These are phyloP conservation scores for Jacaranda copaia DNA, from an alignment of 257 asterid species.

Conservation along the genomic window DNA sequence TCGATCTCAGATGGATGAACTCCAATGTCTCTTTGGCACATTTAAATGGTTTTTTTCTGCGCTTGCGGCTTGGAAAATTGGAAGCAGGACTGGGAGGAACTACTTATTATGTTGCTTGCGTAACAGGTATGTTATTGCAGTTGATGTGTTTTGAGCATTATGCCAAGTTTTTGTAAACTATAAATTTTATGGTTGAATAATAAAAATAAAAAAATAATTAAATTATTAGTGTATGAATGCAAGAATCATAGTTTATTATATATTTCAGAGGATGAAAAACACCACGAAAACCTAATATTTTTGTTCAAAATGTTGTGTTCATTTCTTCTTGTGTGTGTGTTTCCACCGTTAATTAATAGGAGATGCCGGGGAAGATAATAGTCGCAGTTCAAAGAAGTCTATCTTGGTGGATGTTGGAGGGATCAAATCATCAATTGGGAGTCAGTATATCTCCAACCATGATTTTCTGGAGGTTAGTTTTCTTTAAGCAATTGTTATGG, in stretches of 20 bases:
- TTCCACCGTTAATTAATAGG: slow-evolving; percentile 37
- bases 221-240: no score
- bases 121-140: slow-evolving; percentile 49
- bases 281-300: no score
- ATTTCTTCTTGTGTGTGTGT: not conserved
- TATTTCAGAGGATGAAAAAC: no score
- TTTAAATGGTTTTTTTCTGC: slow-evolving; percentile 70
- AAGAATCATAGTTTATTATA: no score
- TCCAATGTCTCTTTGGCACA: slow-evolving; percentile 45
- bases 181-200: not conserved
- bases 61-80: slow-evolving; percentile 63
- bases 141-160: not conserved
- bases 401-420: slow-evolving; percentile 68
- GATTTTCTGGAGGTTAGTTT: slow-evolving; percentile 69
- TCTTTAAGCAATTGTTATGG: not conserved
- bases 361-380: slow-evolving; percentile 38
- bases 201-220: no score
- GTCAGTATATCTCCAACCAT: slow-evolving; percentile 71
- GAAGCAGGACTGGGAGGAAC: slow-evolving; percentile 61
- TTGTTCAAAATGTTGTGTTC: not conserved
- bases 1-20: slow-evolving; percentile 56
- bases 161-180: not conserved
- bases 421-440: slow-evolving; percentile 56
- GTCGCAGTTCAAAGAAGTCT: slow-evolving; percentile 39
- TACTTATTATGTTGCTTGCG: slow-evolving; percentile 72